Evolutionary conservation across 768 basidiomycete species (phyloP), one percentile per base, ranked within the genome.

Genomic region (Podaxis sp.): DNA sequence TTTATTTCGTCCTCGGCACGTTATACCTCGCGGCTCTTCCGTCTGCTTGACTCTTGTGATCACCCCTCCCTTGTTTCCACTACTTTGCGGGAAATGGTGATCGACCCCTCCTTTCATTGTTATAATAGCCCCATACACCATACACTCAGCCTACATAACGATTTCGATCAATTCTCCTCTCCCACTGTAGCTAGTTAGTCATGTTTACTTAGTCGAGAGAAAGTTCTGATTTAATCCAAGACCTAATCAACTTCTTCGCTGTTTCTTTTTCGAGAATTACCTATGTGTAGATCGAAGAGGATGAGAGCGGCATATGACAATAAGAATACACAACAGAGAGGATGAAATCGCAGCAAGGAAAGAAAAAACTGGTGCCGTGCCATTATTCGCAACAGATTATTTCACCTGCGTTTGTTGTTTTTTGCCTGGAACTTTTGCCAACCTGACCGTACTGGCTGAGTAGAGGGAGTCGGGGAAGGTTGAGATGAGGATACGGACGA

Each of bases 381-480:
- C 3, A 21, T n/a, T 4, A 46, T 35, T 35, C 18, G 37, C 23
- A 23, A 23, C 23, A 44, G 50, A 48, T 66, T 52, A 69, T 57
- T 67, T 32, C 7, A 72, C 42, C 70, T 63, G 59, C 69, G 70
- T 44, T 73, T 68, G 16, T 70, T 72, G 46, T 74, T 73, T 59
- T 78, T 79, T 61, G 59, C 58, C 32, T 82, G 79, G 61, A 82
- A 87, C 57, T 85, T 80, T 69, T 86, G 83, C 86, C 86, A 87
- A 42, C 78, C 82, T 23, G 80, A 77, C 50, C 75, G 75, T 16
- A 69, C 64, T 14, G 76, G 75, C 51, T 74, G 73, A 11, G 73
- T 13, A 61, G 66, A 56, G 50, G 63, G 54, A 28, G 69, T 42
- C 52, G 61, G 53, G 55, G 65, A 7, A 13, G 61, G 50, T 16